These are phyloP conservation scores for Populus tremula DNA, from an alignment of 345 rosid species.

Conservation along the genomic window DNA sequence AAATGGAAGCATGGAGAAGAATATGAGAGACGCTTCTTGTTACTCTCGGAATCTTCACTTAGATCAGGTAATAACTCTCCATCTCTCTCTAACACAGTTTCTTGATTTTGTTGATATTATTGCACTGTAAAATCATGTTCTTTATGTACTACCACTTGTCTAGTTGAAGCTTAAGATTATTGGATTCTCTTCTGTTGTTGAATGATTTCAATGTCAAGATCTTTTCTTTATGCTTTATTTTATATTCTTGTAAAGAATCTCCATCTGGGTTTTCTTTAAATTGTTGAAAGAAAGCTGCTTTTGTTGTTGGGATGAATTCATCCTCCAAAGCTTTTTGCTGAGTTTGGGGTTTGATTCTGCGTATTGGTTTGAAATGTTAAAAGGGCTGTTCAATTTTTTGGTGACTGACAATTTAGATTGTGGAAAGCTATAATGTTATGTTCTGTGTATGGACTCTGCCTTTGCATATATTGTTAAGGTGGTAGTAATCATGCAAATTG, in stretches of 20 bases:
- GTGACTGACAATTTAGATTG: constrained; percentile 10
- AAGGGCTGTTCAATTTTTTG: constrained; percentile 1
- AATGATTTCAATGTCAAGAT: constrained; percentile 3
- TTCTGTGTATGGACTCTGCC: constrained; percentile 8
- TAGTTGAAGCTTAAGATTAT: background rate
- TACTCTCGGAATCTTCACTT: background rate
- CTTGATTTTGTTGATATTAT: constrained; percentile 1
- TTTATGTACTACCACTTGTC: background rate
- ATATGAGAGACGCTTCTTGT: constrained; percentile 2
- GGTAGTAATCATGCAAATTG: background rate
- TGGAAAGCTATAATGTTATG: constrained; percentile 12
- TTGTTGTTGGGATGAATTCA: background rate
- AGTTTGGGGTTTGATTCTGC: constrained; percentile 14
- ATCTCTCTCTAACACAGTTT: background rate
- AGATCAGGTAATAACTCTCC: background rate
- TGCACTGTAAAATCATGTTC: background rate
- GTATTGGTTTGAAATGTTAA: constrained; percentile 1
- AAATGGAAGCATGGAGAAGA: background rate
- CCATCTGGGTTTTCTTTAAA: constrained; percentile 34
- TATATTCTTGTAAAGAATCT: constrained; percentile 16
- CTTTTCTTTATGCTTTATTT: constrained; percentile 15
- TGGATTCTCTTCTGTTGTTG: constrained; percentile 7
- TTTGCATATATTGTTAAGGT: constrained; percentile 34
- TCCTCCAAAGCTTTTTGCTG: background rate
- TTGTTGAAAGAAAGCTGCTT: constrained; percentile 10